These are phyloP conservation scores for Zygosaccharomyces pseudobailii DNA, from an alignment of 1,139 yeast species.

Conservation along the genomic window DNA sequence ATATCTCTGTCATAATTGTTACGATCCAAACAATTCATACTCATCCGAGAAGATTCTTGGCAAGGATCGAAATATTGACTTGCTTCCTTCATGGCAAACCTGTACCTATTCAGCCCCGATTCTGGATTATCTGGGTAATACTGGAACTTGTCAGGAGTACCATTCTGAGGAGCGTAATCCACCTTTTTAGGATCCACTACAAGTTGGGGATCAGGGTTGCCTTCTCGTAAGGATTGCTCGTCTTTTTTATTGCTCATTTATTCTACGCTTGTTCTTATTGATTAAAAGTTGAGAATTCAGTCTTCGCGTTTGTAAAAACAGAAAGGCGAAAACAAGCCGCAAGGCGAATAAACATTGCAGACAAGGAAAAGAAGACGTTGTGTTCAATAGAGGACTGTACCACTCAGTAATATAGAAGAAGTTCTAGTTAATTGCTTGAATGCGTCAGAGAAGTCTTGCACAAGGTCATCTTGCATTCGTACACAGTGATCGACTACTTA, in stretches of 20 bases:
- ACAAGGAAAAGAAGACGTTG: no score
- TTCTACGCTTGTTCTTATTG: neutral
- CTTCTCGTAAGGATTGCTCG: neutral
- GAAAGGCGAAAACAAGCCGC: no score
- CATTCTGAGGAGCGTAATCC: constrained; percentile 25
- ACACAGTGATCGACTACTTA: neutral
- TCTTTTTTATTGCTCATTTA: neutral
- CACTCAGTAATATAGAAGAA: neutral
- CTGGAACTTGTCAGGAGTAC: constrained; percentile 35
- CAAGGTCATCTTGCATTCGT: neutral
- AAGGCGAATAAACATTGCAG: no score
- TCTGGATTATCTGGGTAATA: constrained; percentile 76
- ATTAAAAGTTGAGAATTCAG: neutral
- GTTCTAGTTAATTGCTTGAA: neutral
- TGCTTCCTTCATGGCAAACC: constrained; percentile 55
- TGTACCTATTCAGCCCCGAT: constrained; percentile 33
- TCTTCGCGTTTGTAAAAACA: neutral
- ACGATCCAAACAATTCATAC: constrained; percentile 71
- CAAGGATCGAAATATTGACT: constrained; percentile 91
- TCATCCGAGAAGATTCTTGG: constrained; percentile 81
- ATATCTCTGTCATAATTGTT: constrained; percentile 70
- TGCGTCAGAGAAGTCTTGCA: no score
- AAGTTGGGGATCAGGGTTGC: constrained; percentile 4
- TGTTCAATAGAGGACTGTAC: no score
- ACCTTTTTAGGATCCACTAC: constrained; percentile 19